Base-by-base conservation (phyloP, 306 rosid genomes). In the Cucurbita maxima region DNA sequence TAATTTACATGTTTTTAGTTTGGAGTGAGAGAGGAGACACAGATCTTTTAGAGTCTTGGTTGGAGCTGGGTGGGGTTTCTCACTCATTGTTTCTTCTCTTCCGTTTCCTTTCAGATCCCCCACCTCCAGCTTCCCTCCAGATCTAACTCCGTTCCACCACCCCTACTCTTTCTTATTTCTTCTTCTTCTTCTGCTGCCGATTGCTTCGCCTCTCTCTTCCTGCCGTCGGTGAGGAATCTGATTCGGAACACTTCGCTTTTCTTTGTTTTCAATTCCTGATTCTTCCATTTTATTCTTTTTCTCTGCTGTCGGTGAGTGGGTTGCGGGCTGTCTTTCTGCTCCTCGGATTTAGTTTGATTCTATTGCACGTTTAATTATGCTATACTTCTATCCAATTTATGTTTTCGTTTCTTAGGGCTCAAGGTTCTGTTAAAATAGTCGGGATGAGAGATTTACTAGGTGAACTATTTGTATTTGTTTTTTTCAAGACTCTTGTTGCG, bases 221-320 rank as follows among this genome's bases (percentile, higher is more conserved):
- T 50, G 51, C 75, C 75, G 53, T 71, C 52, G 76, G 66, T 73
- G 8, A 73, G 40, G 10, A 10, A 40, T 73, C 76, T n/a, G 10
- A 7, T 30, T 56, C 66, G 13, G 2, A 2, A 3, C 44, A 43
- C 3, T 3, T 40, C 8, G 4, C 9, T 67, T 67, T 44, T 18
- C 4, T 40, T 44, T 52, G 8, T 8, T 40, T 62, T 4, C 5
- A 57, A 57, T 30, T 30, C 34, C 34, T 30, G 0, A 30, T 30
- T 30, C 34, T 30, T 40, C 43, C 43, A 2, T 40, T 40, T 40
- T 5, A 40, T 7, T 43, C 4, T 20, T 22, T 20, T 7, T 30
- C 0, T 18, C 18, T 18, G 71, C 19, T 63, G 71, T 63, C 71
- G 54, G 40, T 67, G 19, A 53, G 52, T 60, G 10, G 30, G 34